Conservation (phyloP, 1,284 basidiomycete genomes). For the Amanita bisporigera region DNA sequence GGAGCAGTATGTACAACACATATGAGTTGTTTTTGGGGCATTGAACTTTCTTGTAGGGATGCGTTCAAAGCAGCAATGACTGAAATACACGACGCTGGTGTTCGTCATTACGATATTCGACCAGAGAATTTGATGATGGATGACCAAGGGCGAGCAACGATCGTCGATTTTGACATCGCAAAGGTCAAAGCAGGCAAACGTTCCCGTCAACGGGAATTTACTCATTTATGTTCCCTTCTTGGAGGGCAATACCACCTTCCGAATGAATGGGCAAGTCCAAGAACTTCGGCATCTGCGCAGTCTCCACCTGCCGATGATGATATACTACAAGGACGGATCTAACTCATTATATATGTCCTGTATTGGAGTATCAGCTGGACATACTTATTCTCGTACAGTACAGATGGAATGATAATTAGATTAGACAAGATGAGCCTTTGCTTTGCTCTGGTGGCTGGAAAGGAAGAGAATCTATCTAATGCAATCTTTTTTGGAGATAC, state of each 20-base stretch:
- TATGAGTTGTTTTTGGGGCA: neutral
- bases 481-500: too few relatives aligned
- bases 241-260: neutral
- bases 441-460: too few relatives aligned
- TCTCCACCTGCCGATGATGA: constrained; percentile 3
- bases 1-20: neutral
- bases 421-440: too few relatives aligned
- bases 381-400: too few relatives aligned
- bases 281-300: neutral
- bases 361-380: too few relatives aligned
- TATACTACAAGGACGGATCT: neutral
- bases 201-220: neutral
- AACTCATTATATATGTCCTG: neutral
- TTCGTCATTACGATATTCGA: constrained; percentile 31
- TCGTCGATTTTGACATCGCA: constrained; percentile 33
- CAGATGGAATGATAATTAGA: too few relatives aligned
- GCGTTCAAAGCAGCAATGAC: constrained; percentile 10
- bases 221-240: neutral
- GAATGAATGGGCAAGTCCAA: neutral
- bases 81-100: constrained; percentile 25
- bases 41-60: constrained; percentile 8
- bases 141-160: constrained; percentile 15
- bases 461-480: too few relatives aligned
- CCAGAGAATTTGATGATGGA: constrained; percentile 27
- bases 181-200: neutral